A percentile compares a stretch with the other conserved stretches of the same genome.
Conservation (phyloP, 352 stramenopile species). For the Globisporangium cylindrosporum region DNA sequence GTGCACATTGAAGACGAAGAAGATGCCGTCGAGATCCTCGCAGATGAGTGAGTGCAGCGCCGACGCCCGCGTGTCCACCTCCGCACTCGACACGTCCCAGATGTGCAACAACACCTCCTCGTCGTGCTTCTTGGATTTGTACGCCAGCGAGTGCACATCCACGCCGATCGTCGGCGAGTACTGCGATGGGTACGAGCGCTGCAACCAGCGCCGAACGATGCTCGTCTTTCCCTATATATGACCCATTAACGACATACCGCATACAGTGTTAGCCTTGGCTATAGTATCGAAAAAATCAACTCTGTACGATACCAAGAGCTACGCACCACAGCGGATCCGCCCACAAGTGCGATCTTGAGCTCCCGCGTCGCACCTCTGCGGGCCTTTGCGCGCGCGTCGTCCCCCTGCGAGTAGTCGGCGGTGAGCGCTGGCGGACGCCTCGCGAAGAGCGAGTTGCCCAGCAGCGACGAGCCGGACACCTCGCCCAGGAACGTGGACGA, state of each 20-base stretch:
- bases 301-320: neutral
- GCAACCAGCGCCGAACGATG: slow-evolving; percentile 73
- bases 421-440: slow-evolving; percentile 14
- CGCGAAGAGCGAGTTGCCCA: slow-evolving; percentile 31
- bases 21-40: slow-evolving; percentile 78
- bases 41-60: slow-evolving; percentile 71
- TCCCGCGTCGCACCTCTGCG: slow-evolving; percentile 38
- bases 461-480: slow-evolving; percentile 30
- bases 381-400: neutral
- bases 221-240: slow-evolving; percentile 69
- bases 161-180: slow-evolving; percentile 80
- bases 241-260: neutral
- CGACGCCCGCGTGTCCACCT: slow-evolving; percentile 59
- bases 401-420: slow-evolving; percentile 7
- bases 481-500: slow-evolving; percentile 78
- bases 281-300: neutral
- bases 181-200: slow-evolving; percentile 61
- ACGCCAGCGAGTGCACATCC: slow-evolving; percentile 58
- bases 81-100: slow-evolving; percentile 77
- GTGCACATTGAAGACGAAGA: slow-evolving; percentile 89
- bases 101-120: slow-evolving; percentile 60
- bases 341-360: slow-evolving; percentile 83
- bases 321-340: slow-evolving; percentile 65
- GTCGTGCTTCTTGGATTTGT: slow-evolving; percentile 26
- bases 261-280: neutral